Base-by-base conservation (phyloP, 2,329 filamentous ascomycete species). In the Fusarium fujikuroi region DNA sequence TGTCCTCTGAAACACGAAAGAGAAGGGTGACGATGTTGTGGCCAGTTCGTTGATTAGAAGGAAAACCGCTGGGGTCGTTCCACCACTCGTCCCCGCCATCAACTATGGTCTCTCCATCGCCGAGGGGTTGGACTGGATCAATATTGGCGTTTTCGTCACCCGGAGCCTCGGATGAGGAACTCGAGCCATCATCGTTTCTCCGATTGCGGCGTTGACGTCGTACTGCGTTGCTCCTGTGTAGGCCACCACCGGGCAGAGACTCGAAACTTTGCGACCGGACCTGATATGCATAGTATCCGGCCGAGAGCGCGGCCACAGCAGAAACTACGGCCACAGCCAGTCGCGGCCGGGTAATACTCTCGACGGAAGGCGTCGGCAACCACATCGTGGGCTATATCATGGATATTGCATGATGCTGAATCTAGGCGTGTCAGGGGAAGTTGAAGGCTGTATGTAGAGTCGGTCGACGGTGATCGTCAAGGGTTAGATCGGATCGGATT, bases 1-100 rank as follows among this genome's bases (percentile, higher is more conserved):
- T 95, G 75, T 98, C 95, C 81, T 98, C 95, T 0, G 95, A 97
- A 52, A 98, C 97, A 66, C 95, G 90, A 79, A 97, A 98, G 2
- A 98, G 87, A 5, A 98, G 86, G 70, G 91, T 93, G 50, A 97
- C 92, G 54, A 97, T 91, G 68, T 95, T 95, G 78, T 96, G 93
- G 11, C 93, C 93, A 39, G 85, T 88, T 64, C 86, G 85, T 68
- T 86, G 85, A 37, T 84, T 79, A 36, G 84, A 79, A 62, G 84
- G 80, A 63, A 81, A 80, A 21, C 79, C 80, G 62, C 76, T 70
- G 42, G 80, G 77, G 28, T 88, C 86, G 67, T 87, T 86, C 81
- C 84, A 88, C 87, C 87, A 89, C 65, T 87, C 86, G 57, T 87
- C 85, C 70, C 83, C 83, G 70, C 82, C 78, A 30, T 85, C 82